Base-by-base conservation (phyloP, 306 rosid genomes). In the Lupinus albus region DNA sequence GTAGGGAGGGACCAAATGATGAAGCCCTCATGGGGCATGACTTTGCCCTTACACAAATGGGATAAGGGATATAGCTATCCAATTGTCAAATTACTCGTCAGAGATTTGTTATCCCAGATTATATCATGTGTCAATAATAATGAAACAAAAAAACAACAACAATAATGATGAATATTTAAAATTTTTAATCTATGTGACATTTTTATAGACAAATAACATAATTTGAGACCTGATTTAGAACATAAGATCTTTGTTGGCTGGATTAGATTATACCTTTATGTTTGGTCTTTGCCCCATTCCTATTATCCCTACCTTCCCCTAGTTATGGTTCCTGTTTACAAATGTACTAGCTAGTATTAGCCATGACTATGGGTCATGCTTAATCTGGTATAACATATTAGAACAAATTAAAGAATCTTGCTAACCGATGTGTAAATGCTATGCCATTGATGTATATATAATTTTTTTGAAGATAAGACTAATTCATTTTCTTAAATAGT, bases 21-120 rank as follows among this genome's bases (percentile, higher is more conserved):
- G 39, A 52, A 77, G 44, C 80, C 85, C 79, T 64, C 7, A 44
- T 45, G 61, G 47, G 14, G 14, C 8, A 62, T 21, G 48, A 14
- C 59, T 64, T 36, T 68, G 72, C 62, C 72, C 16, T 70, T 25
- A 70, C 69, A 70, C 64, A 63, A 62, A 20, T 49, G 12, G 52
- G 76, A 62, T 49, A 48, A 59, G 35, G 11, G 67, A 11, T 10
- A 38, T 25, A 14, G 4, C 16, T 44, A 32, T 58, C 41, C 45
- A 15, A 5, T 35, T 73, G 56, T 62, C 76, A 55, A 55, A 62
- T 30, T 5, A 41, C 16, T 11, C 62, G 73, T 38, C 20, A 80
- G 12, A n/a, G n/a, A n/a, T n/a, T n/a, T n/a, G n/a, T n/a, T n/a
- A n/a, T n/a, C n/a, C n/a, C n/a, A n/a, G n/a, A n/a, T n/a, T n/a